phyloP scores from a whole-genome alignment of 305 asterid genomes.

The Withania somnifera region DNA sequence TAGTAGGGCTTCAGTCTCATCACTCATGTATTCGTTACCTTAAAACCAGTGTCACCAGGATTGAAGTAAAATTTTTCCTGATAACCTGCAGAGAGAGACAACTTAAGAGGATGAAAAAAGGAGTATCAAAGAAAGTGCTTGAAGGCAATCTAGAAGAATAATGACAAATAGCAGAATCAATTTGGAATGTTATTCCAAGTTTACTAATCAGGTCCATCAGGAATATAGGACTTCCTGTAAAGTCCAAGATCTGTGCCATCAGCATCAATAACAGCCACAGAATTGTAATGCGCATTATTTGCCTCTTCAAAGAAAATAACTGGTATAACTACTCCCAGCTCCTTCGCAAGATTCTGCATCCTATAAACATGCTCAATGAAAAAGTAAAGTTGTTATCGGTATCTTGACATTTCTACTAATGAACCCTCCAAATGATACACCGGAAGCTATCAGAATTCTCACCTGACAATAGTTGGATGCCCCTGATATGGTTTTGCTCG shows the following conservation, averaged over 20 bases:
- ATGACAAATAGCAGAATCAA: neutral
- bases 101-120: neutral
- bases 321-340: constrained; percentile 83
- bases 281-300: constrained; percentile 90
- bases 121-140: neutral
- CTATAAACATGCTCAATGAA: constrained; percentile 24
- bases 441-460: constrained; percentile 3
- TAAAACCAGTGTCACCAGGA: constrained; percentile 97
- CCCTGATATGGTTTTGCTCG: constrained; percentile 77
- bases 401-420: neutral
- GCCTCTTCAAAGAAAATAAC: constrained; percentile 97
- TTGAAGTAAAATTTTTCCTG: constrained; percentile 97
- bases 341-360: constrained; percentile 92
- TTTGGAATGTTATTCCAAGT: neutral
- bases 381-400: neutral
- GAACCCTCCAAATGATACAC: neutral
- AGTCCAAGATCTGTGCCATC: constrained; percentile 94
- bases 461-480: constrained; percentile 83
- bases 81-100: constrained; percentile 50
- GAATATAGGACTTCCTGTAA: constrained; percentile 93
- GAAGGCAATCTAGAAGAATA: neutral
- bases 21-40: constrained; percentile 45
- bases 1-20: neutral
- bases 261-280: constrained; percentile 80
- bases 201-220: constrained; percentile 88